Base-by-base conservation (phyloP, 257 asterid species). In the Solanum okadae region DNA sequence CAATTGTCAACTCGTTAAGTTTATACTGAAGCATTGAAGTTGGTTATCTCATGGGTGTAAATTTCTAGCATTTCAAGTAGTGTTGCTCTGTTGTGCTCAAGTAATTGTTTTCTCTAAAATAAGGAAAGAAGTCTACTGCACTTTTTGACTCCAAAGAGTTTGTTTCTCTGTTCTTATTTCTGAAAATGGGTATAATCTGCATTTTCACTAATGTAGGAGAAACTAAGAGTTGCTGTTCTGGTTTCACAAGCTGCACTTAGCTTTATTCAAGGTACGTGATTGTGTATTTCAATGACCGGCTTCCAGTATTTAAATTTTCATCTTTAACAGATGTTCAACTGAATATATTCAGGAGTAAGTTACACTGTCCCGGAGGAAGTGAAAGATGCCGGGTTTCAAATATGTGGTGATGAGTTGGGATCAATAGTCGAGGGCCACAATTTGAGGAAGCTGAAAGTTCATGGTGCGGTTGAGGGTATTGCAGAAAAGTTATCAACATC, bases 221-320 rank as follows among this genome's bases (percentile, higher is more conserved):
- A 96, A 93, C 98, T 96, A 61, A 91, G 98, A 91, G 91, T 95
- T 87, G 98, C 98, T 71, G 94, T 96, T 27, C 88, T 96, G 92
- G 98, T 96, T 87, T 96, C 98, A 27, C 95, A 95, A 90, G 98
- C 98, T 75, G 98, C 98, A 35, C 90, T 95, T 87, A 93, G 96
- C 91, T 96, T 96, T 88, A 93, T 96, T 88, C 93, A 95, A 93
- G 98, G 98, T 95, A 85, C 72, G 91, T 25, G 56, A 87, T 75
- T 85, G 35, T 10, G 10, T 65, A 35, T 31, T 38, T 6, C 22
- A 34, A 63, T 49, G 81, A 23, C 44, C 82, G 65, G 82, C 67
- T 61, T 84, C 40, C 20, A 20, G 78, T 25, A n/a, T 23, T 12
- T 33, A 25, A 29, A 23, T 12, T 70, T 87, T 40, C 56, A 35